Conservation (phyloP, 257 asterid genomes). For the Hygrophila difformis region DNA sequence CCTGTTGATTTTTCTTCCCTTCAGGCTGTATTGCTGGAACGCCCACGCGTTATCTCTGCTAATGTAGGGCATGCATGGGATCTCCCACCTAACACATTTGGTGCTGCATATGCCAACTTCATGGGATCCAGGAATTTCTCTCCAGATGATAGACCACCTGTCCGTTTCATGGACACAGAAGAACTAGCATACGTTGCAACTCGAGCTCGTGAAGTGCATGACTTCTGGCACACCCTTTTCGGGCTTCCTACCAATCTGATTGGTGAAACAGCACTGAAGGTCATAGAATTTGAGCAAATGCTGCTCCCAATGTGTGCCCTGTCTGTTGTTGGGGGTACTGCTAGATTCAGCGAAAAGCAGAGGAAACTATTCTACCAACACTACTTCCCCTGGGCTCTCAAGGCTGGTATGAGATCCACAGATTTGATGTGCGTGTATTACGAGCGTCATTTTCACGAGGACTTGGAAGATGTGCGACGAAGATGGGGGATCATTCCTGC, state of each 20-base stretch:
- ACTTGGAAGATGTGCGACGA: conserved; percentile 73
- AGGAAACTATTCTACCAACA: conserved; percentile 76
- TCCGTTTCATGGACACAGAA: conserved; percentile 91
- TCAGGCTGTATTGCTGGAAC: conserved; percentile 65
- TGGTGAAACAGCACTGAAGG: conserved; percentile 85
- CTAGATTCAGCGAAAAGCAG: conserved; percentile 65
- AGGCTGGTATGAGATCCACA: conserved; percentile 64
- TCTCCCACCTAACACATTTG: conserved; percentile 80
- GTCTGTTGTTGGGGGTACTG: conserved; percentile 80
- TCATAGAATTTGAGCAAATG: conserved; percentile 94
- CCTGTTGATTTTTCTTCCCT: not conserved
- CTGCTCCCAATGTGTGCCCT: conserved; percentile 88
- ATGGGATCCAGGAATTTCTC: conserved; percentile 97
- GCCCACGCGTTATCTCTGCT: conserved; percentile 83
- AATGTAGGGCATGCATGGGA: conserved; percentile 92
- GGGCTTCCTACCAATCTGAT: conserved; percentile 87
- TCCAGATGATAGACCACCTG: conserved; percentile 93
- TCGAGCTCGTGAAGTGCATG: conserved; percentile 97
- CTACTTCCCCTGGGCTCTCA: conserved; percentile 93
- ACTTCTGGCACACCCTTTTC: conserved; percentile 92
- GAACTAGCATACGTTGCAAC: conserved; percentile 85
- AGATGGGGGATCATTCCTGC: conserved; percentile 77
- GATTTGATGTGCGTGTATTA: conserved; percentile 87
- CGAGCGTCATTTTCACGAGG: conserved; percentile 78
- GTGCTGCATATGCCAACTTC: conserved; percentile 88